Evolutionary conservation across 2,329 filamentous ascomycete genomes (phyloP), one percentile per base, ranked within the genome.

Genomic region (Grosmannia penicillata): DNA sequence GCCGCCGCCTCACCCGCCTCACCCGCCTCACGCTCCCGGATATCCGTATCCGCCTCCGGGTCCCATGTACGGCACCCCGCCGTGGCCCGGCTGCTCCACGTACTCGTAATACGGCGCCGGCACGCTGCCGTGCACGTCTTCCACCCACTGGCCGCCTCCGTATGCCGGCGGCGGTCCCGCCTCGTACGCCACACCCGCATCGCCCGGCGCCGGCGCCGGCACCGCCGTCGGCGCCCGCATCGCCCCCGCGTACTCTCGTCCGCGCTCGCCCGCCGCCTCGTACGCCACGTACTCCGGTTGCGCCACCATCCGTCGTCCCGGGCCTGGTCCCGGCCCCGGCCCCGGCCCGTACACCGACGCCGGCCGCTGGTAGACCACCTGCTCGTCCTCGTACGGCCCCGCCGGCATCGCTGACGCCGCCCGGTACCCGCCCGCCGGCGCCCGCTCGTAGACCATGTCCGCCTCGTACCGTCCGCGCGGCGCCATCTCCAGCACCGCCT

Each of bases 391-490:
- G 40, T 65, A 65, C 3, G 62, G n/a, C n/a, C n/a, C 55, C 8
- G 63, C 61, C 5, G 69, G 55, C 40, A 69, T 65, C 42, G 69
- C 65, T 5, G 70, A 66, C 6, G 65, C 51, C 32, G 70, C 62
- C 26, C 70, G 67, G n/a, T n/a, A n/a, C n/a, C n/a, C n/a, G n/a
- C n/a, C n/a, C 13, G n/a, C 3, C n/a, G 15, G 9, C 11, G 66
- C 57, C 47, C 78, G 70, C 50, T 89, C 82, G 48, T 86, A 85
- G 31, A 78, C 56, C 37, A 48, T 27, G 18, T 50, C 48, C 10
- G 48, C 30, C 13, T 49, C 49, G 23, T 42, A 46, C 1, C 19
- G 25, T 2, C 31, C 8, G 4, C 24, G 27, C 7, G 32, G 15
- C 26, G n/a, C n/a, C 15, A 19, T 15, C 14, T 31, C 33, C 22